Conservation (phyloP, 495 filamentous ascomycete genomes). For the Cryomyces minteri region DNA sequence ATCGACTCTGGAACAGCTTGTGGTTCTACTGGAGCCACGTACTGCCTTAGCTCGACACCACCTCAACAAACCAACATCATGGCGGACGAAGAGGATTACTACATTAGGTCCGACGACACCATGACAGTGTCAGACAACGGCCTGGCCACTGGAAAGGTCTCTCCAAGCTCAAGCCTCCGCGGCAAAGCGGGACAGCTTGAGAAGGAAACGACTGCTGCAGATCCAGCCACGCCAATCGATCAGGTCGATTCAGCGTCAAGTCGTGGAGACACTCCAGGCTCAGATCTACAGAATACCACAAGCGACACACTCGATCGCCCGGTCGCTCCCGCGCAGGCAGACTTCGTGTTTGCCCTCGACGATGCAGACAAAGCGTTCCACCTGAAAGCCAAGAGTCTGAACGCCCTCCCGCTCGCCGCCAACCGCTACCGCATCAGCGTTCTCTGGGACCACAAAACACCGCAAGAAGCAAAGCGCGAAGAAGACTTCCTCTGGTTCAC, state of each 20-base stretch:
- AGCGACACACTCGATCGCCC: not conserved
- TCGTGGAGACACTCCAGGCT: not conserved
- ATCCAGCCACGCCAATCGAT: not conserved
- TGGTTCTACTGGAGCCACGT: no score
- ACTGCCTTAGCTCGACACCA: no score
- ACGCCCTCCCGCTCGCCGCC: slow-evolving; percentile 2
- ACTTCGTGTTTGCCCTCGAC: slow-evolving; percentile 1
- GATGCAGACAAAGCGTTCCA: slow-evolving; percentile 1
- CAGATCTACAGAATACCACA: not conserved
- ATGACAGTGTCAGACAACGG: no score
- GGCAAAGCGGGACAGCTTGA: no score
- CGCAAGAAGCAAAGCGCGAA: not conserved
- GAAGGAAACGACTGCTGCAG: no score
- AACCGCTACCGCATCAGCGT: slow-evolving; percentile 10
- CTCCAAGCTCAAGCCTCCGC: no score
- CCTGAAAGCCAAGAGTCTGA: not conserved
- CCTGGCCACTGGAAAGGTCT: no score
- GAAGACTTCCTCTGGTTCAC: slow-evolving; percentile 1
- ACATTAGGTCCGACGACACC: no score
- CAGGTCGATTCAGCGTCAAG: not conserved
- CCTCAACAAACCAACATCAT: no score
- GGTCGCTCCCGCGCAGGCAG: not conserved
- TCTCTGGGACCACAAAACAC: slow-evolving; percentile 1
- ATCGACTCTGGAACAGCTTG: no score
- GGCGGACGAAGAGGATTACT: no score